These are phyloP conservation scores for Phytopythium sindhum DNA, from an alignment of 352 stramenopile species.

Conservation along the genomic window DNA sequence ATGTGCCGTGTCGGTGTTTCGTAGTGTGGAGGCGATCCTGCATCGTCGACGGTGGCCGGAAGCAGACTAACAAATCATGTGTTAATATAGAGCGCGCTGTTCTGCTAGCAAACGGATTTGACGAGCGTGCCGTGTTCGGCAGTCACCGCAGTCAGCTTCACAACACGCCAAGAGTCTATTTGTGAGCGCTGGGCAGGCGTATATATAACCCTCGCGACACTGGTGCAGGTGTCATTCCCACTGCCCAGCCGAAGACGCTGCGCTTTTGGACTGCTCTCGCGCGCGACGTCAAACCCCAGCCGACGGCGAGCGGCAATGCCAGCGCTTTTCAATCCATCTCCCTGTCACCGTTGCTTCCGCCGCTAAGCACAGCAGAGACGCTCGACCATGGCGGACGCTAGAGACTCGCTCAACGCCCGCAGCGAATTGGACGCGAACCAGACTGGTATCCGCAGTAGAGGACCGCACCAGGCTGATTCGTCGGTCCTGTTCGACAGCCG, in stretches of 20 bases:
- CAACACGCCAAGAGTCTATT: not conserved
- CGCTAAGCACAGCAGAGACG: not conserved
- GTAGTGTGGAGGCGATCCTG: not conserved
- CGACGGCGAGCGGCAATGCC: not conserved
- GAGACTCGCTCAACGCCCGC: not conserved
- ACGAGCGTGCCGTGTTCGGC: too few species aligned
- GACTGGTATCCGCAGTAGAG: not conserved
- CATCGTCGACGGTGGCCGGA: not conserved
- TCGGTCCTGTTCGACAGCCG: slow-evolving; percentile 47
- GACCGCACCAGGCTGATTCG: not conserved
- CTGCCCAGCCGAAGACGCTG: not conserved
- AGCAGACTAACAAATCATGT: too few species aligned
- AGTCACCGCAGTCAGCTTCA: not conserved
- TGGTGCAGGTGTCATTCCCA: not conserved
- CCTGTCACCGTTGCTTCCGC: not conserved
- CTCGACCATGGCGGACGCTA: not conserved
- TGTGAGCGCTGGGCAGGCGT: not conserved
- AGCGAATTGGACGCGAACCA: not conserved
- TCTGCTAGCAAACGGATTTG: too few species aligned
- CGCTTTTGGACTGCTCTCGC: not conserved
- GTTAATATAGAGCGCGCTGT: not conserved
- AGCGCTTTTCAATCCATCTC: not conserved
- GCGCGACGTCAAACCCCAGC: not conserved
- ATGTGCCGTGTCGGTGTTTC: not conserved
- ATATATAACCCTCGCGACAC: not conserved